These are phyloP conservation scores for Orbilia oligospora DNA, from an alignment of 2,329 filamentous ascomycete genomes.

Conservation along the genomic window DNA sequence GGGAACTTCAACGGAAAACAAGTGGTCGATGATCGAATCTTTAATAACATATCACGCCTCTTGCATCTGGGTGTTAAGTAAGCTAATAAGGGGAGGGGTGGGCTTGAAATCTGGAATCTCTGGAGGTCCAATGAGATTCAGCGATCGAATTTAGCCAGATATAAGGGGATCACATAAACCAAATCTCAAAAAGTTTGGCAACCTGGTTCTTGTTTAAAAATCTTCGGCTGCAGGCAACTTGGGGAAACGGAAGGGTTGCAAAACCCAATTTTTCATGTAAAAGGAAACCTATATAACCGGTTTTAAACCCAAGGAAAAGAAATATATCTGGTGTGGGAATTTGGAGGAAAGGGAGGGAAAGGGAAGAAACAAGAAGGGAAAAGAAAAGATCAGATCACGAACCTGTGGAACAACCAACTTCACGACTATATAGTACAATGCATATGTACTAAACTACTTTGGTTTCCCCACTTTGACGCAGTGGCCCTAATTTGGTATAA, in stretches of 20 bases:
- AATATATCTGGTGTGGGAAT: slow-evolving; percentile 30
- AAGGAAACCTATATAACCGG: slow-evolving; percentile 53
- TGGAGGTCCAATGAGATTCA: slow-evolving; percentile 39
- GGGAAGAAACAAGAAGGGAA: neutral
- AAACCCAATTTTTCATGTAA: slow-evolving; percentile 25
- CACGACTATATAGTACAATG: no score
- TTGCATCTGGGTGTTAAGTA: slow-evolving; percentile 36
- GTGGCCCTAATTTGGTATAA: slow-evolving; percentile 43
- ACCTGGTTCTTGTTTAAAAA: slow-evolving; percentile 59
- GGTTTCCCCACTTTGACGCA: slow-evolving; percentile 19
- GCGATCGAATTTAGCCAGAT: slow-evolving; percentile 59
- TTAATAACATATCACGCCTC: slow-evolving; percentile 23
- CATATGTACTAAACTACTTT: neutral
- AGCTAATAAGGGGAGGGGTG: slow-evolving; percentile 37
- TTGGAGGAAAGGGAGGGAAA: neutral
- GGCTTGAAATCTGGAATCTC: slow-evolving; percentile 37
- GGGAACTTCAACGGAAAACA: slow-evolving; percentile 23
- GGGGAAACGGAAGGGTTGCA: slow-evolving; percentile 43
- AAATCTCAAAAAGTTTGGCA: slow-evolving; percentile 33
- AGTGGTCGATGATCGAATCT: slow-evolving; percentile 23
- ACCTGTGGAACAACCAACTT: slow-evolving; percentile 37
- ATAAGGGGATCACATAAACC: slow-evolving; percentile 50
- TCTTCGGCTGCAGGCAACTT: slow-evolving; percentile 36
- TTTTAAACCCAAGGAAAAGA: slow-evolving; percentile 59
- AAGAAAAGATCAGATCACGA: slow-evolving; percentile 51